Percentiles rank a stretch among this genome's conserved stretches.
Evolutionary conservation across 2,329 filamentous ascomycete species (phyloP).

Genomic region (Tolypocladium album): DNA sequence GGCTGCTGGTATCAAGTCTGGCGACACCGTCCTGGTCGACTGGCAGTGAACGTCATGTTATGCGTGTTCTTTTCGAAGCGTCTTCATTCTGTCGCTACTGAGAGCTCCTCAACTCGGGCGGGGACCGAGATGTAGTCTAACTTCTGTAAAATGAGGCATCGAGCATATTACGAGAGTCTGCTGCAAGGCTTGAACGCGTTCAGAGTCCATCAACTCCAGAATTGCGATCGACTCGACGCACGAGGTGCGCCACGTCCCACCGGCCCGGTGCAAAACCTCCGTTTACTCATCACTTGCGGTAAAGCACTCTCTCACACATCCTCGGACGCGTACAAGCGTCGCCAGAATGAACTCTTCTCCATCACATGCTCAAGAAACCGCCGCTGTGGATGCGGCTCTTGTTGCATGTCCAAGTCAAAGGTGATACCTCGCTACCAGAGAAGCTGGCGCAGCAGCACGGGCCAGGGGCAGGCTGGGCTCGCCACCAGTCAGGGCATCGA

Average conservation of each 20-base stretch:
- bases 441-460: neutral
- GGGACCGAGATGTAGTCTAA: neutral
- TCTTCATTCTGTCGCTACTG: neutral
- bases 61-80: neutral
- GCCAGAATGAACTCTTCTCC: neutral
- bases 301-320: neutral
- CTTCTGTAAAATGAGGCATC: neutral
- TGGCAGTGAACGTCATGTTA: slow-evolving; percentile 11
- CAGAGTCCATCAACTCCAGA: neutral
- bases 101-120: neutral
- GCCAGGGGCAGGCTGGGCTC: neutral
- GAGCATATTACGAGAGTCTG: neutral
- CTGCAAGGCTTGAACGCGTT: neutral
- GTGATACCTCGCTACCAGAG: neutral
- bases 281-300: neutral
- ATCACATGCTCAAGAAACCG: neutral
- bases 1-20: slow-evolving; percentile 11
- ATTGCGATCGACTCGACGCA: neutral
- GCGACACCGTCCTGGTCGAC: slow-evolving; percentile 15
- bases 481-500: neutral
- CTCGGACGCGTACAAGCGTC: neutral
- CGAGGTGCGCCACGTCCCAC: neutral
- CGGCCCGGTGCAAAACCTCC: neutral
- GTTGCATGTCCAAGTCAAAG: neutral
- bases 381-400: neutral